Percentiles rank a stretch among this genome's conserved stretches.
phyloP scores from a whole-genome alignment of 768 basidiomycete genomes.

The Serendipita indica region DNA sequence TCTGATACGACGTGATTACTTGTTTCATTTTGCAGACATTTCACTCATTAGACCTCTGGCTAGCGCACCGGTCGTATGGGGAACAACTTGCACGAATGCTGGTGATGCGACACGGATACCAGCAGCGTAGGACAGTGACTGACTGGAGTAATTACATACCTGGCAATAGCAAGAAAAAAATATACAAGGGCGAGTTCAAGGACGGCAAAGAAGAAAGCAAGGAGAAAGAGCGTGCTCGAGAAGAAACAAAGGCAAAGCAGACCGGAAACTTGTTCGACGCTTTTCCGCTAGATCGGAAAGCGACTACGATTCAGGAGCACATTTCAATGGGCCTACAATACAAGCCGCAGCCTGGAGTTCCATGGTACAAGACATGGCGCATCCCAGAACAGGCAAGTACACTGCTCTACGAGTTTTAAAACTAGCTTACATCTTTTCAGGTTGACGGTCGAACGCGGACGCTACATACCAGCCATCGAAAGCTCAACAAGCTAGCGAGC shows the following conservation, averaged over 20 bases:
- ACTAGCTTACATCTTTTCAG: not conserved
- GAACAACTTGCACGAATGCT: no score
- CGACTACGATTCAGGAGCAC: not conserved
- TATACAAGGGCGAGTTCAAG: not conserved
- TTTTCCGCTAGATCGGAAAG: constrained; percentile 75
- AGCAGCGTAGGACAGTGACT: no score
- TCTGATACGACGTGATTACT: not conserved
- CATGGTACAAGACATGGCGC: not conserved
- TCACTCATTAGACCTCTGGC: no score
- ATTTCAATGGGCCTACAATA: not conserved
- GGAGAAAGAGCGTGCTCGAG: not conserved
- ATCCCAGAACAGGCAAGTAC: not conserved
- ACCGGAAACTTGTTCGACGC: constrained; percentile 42
- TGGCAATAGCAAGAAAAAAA: no score
- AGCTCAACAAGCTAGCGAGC: constrained; percentile 67
- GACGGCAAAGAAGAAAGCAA: not conserved
- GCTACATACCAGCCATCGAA: constrained; percentile 37
- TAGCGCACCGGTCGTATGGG: no score
- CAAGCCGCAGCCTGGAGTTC: not conserved
- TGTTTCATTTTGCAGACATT: no score
- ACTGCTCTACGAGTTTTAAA: not conserved
- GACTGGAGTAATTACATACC: no score
- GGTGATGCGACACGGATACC: no score
- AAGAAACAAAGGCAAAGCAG: not conserved
- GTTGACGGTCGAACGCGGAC: not conserved